Evolutionary conservation across 1,284 basidiomycete species (phyloP).

Genomic region (Apiotrichum akiyoshidainum): DNA sequence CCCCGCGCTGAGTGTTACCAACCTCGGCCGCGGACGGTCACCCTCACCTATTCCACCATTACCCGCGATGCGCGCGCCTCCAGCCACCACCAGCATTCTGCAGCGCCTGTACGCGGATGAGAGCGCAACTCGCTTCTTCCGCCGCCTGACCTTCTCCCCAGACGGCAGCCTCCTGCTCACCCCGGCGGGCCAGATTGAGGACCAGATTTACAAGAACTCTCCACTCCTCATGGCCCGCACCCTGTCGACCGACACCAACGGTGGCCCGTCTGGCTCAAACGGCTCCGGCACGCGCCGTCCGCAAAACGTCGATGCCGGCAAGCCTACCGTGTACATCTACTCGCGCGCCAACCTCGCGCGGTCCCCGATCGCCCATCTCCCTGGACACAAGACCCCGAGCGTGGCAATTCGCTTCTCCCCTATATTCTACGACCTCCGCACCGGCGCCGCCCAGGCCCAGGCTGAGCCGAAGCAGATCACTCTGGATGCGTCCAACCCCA

Average conservation of each 20-base stretch:
- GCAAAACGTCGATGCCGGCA: slow-evolving; percentile 54
- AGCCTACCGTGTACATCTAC: slow-evolving; percentile 85
- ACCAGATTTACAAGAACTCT: slow-evolving; percentile 62
- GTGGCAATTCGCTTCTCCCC: slow-evolving; percentile 93
- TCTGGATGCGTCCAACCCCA: slow-evolving; percentile 63
- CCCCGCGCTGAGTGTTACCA: slow-evolving; percentile 39
- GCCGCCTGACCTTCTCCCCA: slow-evolving; percentile 87
- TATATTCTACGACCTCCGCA: slow-evolving; percentile 80
- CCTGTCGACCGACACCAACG: slow-evolving; percentile 38
- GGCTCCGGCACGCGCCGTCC: slow-evolving; percentile 35
- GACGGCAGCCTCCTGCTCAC: slow-evolving; percentile 91
- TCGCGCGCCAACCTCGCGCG: slow-evolving; percentile 87
- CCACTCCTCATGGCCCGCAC: slow-evolving; percentile 50
- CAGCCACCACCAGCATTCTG: slow-evolving; percentile 50
- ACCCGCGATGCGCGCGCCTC: slow-evolving; percentile 68
- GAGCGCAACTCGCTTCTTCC: slow-evolving; percentile 92
- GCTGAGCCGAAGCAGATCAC: slow-evolving; percentile 59
- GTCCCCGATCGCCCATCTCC: slow-evolving; percentile 87
- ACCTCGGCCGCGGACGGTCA: slow-evolving; percentile 60
- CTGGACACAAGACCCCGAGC: slow-evolving; percentile 92
- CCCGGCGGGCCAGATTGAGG: slow-evolving; percentile 93
- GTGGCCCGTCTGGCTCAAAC: slow-evolving; percentile 25
- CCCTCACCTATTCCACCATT: slow-evolving; percentile 87
- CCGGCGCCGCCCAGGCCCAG: slow-evolving; percentile 52
- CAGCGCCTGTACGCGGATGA: slow-evolving; percentile 85